Conservation (phyloP, 768 basidiomycete species). For the Tylopilus balloui region DNA sequence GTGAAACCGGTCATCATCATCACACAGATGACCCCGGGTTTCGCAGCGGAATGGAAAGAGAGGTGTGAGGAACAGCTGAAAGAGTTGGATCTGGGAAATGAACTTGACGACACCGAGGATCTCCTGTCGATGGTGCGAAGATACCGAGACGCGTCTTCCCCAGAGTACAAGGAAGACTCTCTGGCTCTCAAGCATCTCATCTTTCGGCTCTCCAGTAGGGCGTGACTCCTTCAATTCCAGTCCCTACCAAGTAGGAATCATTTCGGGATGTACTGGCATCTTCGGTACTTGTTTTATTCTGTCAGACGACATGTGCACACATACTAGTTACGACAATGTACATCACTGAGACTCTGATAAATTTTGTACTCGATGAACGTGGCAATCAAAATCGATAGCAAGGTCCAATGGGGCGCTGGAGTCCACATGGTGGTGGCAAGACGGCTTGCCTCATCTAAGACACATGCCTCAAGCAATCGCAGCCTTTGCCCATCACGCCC, state of each 20-base stretch:
- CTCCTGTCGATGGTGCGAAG: constrained; percentile 17
- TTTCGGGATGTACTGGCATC: not conserved
- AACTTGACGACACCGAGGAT: not conserved
- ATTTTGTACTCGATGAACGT: not conserved
- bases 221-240: not conserved
- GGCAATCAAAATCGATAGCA: not conserved
- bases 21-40: constrained; percentile 21
- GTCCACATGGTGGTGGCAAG: constrained; percentile 14
- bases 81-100: constrained; percentile 8
- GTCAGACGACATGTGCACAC: not conserved
- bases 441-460: not conserved
- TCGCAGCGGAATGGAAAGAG: constrained; percentile 13
- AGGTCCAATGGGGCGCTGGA: constrained; percentile 6
- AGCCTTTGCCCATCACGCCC: not conserved
- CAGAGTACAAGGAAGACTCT: constrained; percentile 20
- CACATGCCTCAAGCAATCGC: not conserved
- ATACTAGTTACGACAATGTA: not conserved
- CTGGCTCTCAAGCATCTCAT: constrained; percentile 15
- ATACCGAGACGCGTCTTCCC: constrained; percentile 11
- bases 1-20: constrained; percentile 26
- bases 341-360: not conserved
- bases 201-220: constrained; percentile 11
- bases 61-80: constrained; percentile 19
- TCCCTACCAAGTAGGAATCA: not conserved
- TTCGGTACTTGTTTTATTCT: not conserved